Conservation (phyloP, 768 basidiomycete genomes). For the Daedaleopsis sinensis region DNA sequence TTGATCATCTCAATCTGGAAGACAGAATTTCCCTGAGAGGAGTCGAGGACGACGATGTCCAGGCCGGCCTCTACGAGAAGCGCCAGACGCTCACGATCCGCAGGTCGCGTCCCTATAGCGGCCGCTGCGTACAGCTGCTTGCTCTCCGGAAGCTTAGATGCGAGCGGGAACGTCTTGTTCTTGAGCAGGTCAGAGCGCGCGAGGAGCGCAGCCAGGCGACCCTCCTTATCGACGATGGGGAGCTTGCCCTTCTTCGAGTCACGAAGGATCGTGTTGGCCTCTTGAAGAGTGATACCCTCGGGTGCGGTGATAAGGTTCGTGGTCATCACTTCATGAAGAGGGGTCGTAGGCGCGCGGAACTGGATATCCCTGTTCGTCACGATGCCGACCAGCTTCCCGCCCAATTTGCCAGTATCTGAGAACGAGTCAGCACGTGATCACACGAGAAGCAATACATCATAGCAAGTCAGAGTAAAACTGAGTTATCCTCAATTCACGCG, state of each 20-base stretch:
- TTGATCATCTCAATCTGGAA: slow-evolving; percentile 94
- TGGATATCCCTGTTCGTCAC: slow-evolving; percentile 96
- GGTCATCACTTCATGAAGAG: slow-evolving; percentile 89
- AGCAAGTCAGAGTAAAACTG: slow-evolving; percentile 24
- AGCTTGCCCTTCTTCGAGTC: slow-evolving; percentile 98
- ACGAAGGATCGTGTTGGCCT: slow-evolving; percentile 94
- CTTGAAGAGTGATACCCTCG: slow-evolving; percentile 84
- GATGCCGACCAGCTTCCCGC: slow-evolving; percentile 93
- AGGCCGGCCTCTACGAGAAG: slow-evolving; percentile 93
- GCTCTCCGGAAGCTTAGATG: slow-evolving; percentile 85
- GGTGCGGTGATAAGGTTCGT: slow-evolving; percentile 83
- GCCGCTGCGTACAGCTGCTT: slow-evolving; percentile 98
- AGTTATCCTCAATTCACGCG: slow-evolving; percentile 76
- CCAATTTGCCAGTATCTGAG: slow-evolving; percentile 82
- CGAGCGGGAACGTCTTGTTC: slow-evolving; percentile 95
- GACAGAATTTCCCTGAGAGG: slow-evolving; percentile 93
- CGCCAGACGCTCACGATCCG: slow-evolving; percentile 81
- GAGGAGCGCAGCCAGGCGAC: slow-evolving; percentile 78
- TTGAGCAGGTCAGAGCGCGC: slow-evolving; percentile 97
- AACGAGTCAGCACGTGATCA: background rate
- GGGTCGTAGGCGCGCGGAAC: slow-evolving; percentile 71
- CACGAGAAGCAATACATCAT: slow-evolving; percentile 27
- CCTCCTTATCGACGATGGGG: slow-evolving; percentile 72
- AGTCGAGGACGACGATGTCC: slow-evolving; percentile 94
- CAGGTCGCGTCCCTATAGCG: slow-evolving; percentile 89